phyloP scores from a whole-genome alignment of 208 protist species.

The Wallacemonas sp. region DNA sequence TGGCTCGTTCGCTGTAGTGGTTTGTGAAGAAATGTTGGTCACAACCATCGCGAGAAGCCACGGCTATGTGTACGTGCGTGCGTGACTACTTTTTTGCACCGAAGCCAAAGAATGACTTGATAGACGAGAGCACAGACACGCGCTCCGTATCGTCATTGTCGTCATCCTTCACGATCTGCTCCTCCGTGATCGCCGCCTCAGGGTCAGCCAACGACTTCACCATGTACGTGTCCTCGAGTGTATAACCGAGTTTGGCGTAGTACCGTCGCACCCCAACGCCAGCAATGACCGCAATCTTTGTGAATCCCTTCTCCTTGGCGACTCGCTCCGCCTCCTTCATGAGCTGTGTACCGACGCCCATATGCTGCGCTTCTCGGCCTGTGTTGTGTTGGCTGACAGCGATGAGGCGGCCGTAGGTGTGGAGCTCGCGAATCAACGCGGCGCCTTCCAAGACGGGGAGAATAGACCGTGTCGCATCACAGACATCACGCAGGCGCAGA shows the following conservation, averaged over 20 bases:
- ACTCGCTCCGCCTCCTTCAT: conserved; percentile 98
- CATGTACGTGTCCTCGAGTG: conserved; percentile 87
- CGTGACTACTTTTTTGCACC: conserved; percentile 5
- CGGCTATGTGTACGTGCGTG: not conserved
- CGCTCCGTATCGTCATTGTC: conserved; percentile 68
- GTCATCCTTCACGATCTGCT: conserved; percentile 74
- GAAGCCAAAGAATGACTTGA: conserved; percentile 68
- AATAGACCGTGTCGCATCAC: conserved; percentile 49
- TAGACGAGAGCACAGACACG: conserved; percentile 36
- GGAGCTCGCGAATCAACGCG: conserved; percentile 98
- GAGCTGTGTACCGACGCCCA: conserved; percentile 97
- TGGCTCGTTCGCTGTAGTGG: no score
- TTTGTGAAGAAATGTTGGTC: no score
- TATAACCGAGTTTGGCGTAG: conserved; percentile 98
- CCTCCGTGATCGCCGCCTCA: conserved; percentile 60
- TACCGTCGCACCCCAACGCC: conserved; percentile 98
- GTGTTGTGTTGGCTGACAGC: conserved; percentile 77
- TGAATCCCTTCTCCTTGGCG: conserved; percentile 86
- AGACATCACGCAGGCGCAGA: conserved; percentile 77
- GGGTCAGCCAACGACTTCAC: conserved; percentile 59
- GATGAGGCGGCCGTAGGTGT: conserved; percentile 95
- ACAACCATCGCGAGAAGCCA: no score
- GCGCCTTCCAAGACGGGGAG: conserved; percentile 90
- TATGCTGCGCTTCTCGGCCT: conserved; percentile 95
- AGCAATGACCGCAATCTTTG: conserved; percentile 95